Percentiles rank a stretch among this genome's conserved stretches.
These are phyloP conservation scores for Quillaja saponaria DNA, from an alignment of 306 rosid species.

Conservation along the genomic window DNA sequence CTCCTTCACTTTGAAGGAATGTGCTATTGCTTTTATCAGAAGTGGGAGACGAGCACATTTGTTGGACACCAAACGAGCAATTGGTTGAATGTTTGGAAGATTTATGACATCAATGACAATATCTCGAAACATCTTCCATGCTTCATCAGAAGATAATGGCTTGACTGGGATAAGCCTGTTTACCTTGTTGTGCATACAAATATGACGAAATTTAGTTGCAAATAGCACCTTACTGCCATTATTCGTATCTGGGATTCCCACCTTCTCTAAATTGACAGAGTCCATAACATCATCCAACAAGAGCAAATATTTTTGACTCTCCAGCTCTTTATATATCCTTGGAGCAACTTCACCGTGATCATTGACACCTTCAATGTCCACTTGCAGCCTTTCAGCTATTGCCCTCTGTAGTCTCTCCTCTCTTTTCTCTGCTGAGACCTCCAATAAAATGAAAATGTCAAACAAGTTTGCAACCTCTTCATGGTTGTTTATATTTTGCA, in stretches of 20 bases:
- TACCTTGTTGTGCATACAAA: background rate
- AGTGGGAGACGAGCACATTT: slow-evolving; percentile 36
- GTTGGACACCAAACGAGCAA: slow-evolving; percentile 21
- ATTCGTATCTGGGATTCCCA: slow-evolving; percentile 18
- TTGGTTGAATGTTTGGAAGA: slow-evolving; percentile 14
- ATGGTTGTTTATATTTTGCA: background rate
- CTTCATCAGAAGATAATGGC: slow-evolving; percentile 22
- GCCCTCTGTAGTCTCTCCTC: background rate
- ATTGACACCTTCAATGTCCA: background rate
- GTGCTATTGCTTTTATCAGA: slow-evolving; percentile 28
- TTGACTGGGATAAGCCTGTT: background rate
- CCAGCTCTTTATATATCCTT: slow-evolving; percentile 14
- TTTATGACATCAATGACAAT: slow-evolving; percentile 2
- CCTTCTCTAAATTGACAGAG: background rate
- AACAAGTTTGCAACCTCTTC: background rate
- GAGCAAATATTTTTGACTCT: slow-evolving; percentile 24
- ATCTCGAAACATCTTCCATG: slow-evolving; percentile 32
- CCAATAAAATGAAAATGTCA: background rate
- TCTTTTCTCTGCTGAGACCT: background rate
- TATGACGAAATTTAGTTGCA: background rate
- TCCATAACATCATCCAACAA: slow-evolving; percentile 34
- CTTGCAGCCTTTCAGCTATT: background rate
- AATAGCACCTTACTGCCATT: slow-evolving; percentile 32
- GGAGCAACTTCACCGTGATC: background rate
- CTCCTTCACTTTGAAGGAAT: slow-evolving; percentile 15